These are phyloP conservation scores for Psidium guajava DNA, from an alignment of 345 rosid species.

Conservation along the genomic window DNA sequence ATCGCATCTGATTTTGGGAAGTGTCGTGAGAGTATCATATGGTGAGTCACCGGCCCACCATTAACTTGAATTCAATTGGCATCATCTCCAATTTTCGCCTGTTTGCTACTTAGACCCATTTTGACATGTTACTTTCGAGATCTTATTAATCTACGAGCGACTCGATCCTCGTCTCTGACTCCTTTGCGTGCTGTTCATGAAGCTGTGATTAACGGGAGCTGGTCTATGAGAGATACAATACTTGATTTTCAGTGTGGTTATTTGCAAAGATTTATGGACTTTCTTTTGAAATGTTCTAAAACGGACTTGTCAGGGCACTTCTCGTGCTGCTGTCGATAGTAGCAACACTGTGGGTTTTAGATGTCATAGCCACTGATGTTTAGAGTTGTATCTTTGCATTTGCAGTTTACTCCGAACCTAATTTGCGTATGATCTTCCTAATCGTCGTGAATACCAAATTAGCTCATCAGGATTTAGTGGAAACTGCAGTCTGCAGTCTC, in stretches of 20 bases:
- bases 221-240: neutral
- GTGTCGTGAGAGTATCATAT: neutral
- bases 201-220: neutral
- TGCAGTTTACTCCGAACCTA: neutral
- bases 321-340: neutral
- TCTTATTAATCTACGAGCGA: neutral
- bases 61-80: neutral
- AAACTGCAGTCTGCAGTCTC: neutral
- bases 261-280: neutral
- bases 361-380: neutral
- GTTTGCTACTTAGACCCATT: neutral
- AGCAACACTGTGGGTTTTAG: neutral
- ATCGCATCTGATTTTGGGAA: neutral
- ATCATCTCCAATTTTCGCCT: neutral
- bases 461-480: neutral
- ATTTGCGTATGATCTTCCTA: neutral
- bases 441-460: neutral
- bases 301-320: neutral
- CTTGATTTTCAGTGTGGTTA: neutral
- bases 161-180: neutral
- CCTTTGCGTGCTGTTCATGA: neutral
- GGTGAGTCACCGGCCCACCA: neutral
- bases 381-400: neutral
- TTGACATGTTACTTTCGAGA: neutral
- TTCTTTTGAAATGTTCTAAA: neutral